These are phyloP conservation scores for Sporothrix inflata DNA, from an alignment of 2,329 filamentous ascomycete species.

Conservation along the genomic window DNA sequence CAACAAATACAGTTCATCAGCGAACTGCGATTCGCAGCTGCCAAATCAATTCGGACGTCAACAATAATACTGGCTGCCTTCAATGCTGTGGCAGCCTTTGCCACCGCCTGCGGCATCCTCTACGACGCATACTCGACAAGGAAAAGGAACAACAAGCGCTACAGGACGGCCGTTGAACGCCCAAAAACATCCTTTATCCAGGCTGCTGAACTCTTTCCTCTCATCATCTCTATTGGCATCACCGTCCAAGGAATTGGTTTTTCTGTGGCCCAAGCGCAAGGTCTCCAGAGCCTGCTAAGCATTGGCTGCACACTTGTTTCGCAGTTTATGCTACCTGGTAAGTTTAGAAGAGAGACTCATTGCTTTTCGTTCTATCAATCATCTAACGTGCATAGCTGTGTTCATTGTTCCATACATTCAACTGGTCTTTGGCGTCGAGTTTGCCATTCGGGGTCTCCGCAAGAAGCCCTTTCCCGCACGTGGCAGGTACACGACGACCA, in stretches of 20 bases:
- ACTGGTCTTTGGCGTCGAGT: slow-evolving; percentile 66
- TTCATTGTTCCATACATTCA: slow-evolving; percentile 70
- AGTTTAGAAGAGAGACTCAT: slow-evolving; percentile 30
- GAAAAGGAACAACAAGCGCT: slow-evolving; percentile 47
- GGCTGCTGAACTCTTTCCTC: slow-evolving; percentile 56
- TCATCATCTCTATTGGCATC: slow-evolving; percentile 61
- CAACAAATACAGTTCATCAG: slow-evolving; percentile 48
- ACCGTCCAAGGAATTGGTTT: slow-evolving; percentile 62
- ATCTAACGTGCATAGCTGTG: slow-evolving; percentile 51
- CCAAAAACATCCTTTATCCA: slow-evolving; percentile 49
- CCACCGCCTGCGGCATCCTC: slow-evolving; percentile 59
- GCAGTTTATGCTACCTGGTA: slow-evolving; percentile 64
- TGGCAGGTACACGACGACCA: slow-evolving; percentile 61
- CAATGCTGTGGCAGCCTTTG: slow-evolving; percentile 62
- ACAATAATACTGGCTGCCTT: slow-evolving; percentile 64
- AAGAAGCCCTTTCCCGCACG: slow-evolving; percentile 60
- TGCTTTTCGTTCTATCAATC: background rate
- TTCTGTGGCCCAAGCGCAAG: slow-evolving; percentile 59
- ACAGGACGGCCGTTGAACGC: slow-evolving; percentile 42
- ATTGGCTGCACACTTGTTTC: slow-evolving; percentile 58
- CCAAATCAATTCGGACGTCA: slow-evolving; percentile 63
- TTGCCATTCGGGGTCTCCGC: slow-evolving; percentile 58
- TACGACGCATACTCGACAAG: slow-evolving; percentile 57
- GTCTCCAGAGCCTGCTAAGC: slow-evolving; percentile 55
- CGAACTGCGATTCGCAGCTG: slow-evolving; percentile 55